Evolutionary conservation across 371 early-diverging fungal species (phyloP).

Genomic region (Apophysomyces ossiformis): DNA sequence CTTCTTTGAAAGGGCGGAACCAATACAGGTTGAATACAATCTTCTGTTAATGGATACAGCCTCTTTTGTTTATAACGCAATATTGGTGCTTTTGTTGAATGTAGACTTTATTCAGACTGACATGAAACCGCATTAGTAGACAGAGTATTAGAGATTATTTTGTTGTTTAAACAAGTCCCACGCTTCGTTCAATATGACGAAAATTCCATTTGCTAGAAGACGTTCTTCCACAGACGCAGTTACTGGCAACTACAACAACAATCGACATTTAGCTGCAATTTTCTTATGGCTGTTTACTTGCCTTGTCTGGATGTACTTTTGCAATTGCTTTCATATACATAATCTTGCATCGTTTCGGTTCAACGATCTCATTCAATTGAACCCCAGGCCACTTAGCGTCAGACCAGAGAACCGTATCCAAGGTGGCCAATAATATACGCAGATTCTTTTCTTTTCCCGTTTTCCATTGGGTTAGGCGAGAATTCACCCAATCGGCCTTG

Average conservation of each 20-base stretch:
- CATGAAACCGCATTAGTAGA: neutral
- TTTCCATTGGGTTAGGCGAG: conserved; percentile 67
- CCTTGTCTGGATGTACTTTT: conserved; percentile 92
- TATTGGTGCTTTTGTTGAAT: too few relatives aligned
- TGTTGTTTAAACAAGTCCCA: conserved; percentile 86
- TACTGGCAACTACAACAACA: conserved; percentile 34
- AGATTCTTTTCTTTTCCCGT: conserved; percentile 82
- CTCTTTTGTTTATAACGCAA: neutral
- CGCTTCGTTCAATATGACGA: conserved; percentile 82
- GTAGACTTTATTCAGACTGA: neutral
- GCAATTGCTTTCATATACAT: conserved; percentile 88
- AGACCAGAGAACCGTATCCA: conserved; percentile 77
- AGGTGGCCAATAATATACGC: conserved; percentile 77
- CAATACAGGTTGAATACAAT: too few relatives aligned
- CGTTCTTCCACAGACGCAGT: conserved; percentile 70
- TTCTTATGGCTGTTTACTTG: conserved; percentile 23
- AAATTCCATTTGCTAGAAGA: conserved; percentile 82
- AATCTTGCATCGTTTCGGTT: conserved; percentile 80
- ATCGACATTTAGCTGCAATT: neutral
- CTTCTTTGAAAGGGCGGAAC: too few relatives aligned
- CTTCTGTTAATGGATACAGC: neutral
- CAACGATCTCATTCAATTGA: conserved; percentile 76
- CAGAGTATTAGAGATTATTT: conserved; percentile 36
- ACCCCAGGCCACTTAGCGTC: conserved; percentile 68
- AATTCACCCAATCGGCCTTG: conserved; percentile 74